Evolutionary conservation across 2,329 filamentous ascomycete species (phyloP).

Genomic region (Colletotrichum caudatum): DNA sequence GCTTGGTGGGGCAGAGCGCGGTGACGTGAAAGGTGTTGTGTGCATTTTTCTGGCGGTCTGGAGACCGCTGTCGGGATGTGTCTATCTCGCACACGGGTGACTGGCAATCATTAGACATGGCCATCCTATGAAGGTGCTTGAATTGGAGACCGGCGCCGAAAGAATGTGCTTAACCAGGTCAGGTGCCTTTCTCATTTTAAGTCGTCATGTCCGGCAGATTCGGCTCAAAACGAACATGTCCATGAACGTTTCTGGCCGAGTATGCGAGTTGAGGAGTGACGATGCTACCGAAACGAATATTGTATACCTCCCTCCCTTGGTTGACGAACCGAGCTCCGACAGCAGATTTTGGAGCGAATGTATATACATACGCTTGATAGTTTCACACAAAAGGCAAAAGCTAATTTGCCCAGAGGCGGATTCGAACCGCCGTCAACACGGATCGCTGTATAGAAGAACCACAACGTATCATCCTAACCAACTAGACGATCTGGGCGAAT

Average conservation of each 20-base stretch:
- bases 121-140: constrained; percentile 1
- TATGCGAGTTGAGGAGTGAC: background rate
- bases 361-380: background rate
- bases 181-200: background rate
- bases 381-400: background rate
- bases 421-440: constrained; percentile 42
- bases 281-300: too few relatives aligned
- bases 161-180: background rate
- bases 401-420: constrained; percentile 38
- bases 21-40: background rate
- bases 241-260: background rate
- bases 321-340: too few relatives aligned
- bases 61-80: background rate
- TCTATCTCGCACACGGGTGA: background rate
- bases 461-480: constrained; percentile 43
- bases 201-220: too few relatives aligned
- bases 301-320: background rate
- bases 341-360: background rate
- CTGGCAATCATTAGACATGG: background rate
- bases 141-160: background rate
- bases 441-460: constrained; percentile 37
- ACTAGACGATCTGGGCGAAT: constrained; percentile 41
- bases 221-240: background rate
- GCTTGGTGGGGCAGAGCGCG: background rate
- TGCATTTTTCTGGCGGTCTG: background rate